phyloP scores from a whole-genome alignment of 1,284 basidiomycete genomes.

The Cryptococcus wingfieldii region DNA sequence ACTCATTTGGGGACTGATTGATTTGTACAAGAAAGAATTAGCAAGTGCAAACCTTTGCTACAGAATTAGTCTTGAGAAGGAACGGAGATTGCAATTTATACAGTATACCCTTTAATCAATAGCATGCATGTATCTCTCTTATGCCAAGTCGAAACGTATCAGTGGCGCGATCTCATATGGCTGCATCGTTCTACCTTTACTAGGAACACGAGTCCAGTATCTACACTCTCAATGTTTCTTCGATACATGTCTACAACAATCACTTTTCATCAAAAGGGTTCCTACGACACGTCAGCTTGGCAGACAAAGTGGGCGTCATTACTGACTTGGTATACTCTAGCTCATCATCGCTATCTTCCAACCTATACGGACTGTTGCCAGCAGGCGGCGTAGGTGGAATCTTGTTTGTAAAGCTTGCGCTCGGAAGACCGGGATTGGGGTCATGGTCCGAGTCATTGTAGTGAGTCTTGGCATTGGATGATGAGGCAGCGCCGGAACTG shows the following conservation, averaged over 20 bases:
- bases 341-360: conserved; percentile 48
- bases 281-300: conserved; percentile 12
- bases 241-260: not conserved
- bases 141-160: too few species aligned
- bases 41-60: too few species aligned
- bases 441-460: conserved; percentile 28
- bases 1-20: conserved; percentile 52
- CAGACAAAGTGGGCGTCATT: not conserved
- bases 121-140: too few species aligned
- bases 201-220: too few species aligned
- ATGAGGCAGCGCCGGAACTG: not conserved
- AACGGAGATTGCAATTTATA: too few species aligned
- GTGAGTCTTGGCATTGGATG: not conserved
- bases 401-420: conserved; percentile 29
- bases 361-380: conserved; percentile 17
- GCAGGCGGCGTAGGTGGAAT: conserved; percentile 43
- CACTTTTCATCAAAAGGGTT: conserved; percentile 47
- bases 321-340: conserved; percentile 48
- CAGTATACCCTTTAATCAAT: too few species aligned
- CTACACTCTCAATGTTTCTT: too few species aligned
- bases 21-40: not conserved
- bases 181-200: too few species aligned
- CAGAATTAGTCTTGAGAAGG: too few species aligned
- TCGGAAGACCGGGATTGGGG: conserved; percentile 34
- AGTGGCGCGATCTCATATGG: too few species aligned